Evolutionary conservation across 768 basidiomycete species (phyloP).

Genomic region (Serendipita sp.): DNA sequence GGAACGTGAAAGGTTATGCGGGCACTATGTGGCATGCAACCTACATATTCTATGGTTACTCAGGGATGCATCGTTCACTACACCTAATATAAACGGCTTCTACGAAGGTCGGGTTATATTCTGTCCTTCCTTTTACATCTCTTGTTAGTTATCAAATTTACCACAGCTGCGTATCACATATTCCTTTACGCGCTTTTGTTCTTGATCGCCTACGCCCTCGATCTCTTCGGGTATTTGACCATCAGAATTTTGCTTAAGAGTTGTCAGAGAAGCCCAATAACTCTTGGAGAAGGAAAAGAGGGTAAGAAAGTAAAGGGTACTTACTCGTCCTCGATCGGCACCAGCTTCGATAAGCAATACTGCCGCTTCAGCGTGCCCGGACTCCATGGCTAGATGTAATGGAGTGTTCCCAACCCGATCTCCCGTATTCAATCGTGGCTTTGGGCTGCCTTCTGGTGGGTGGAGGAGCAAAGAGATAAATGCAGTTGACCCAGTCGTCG

Average conservation of each 20-base stretch:
- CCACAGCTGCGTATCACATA: slow-evolving; percentile 68
- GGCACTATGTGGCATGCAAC: no score
- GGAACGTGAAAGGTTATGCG: no score
- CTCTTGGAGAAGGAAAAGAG: background rate
- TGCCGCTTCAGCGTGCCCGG: slow-evolving; percentile 81
- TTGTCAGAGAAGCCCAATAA: background rate
- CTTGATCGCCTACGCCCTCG: slow-evolving; percentile 75
- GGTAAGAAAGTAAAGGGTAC: slow-evolving; percentile 17
- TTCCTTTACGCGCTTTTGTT: slow-evolving; percentile 63
- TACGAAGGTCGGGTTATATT: no score
- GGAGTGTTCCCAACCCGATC: slow-evolving; percentile 87
- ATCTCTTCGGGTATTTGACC: slow-evolving; percentile 76
- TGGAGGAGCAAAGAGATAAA: slow-evolving; percentile 78
- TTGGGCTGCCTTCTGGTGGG: slow-evolving; percentile 56
- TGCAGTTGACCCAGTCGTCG: slow-evolving; percentile 83
- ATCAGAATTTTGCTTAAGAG: slow-evolving; percentile 59
- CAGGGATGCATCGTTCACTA: no score
- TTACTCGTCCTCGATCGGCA: slow-evolving; percentile 75
- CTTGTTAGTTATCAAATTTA: slow-evolving; percentile 14
- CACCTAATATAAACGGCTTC: no score
- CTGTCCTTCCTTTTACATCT: no score
- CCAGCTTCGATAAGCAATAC: slow-evolving; percentile 87
- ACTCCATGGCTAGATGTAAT: slow-evolving; percentile 93
- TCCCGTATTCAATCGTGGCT: slow-evolving; percentile 71
- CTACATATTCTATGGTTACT: no score